Conservation (phyloP, 257 asterid species). For the Fraxinus cuspidata region DNA sequence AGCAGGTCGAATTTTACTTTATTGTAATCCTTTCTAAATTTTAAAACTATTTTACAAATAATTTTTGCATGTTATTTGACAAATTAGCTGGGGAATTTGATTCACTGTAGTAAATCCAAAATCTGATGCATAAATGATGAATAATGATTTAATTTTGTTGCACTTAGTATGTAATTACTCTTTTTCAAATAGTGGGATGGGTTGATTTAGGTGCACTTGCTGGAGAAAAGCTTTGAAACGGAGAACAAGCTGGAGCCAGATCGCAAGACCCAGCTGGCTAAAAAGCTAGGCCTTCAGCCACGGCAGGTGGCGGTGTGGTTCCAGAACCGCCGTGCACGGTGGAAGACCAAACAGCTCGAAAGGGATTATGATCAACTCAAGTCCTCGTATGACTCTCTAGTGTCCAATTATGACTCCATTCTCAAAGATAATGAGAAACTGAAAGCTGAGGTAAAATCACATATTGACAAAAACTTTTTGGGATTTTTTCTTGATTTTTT, state of each 20-base stretch:
- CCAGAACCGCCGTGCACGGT: conserved; percentile 99
- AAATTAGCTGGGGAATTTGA: background rate
- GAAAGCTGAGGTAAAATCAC: conserved; percentile 72
- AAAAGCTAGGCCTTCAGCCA: conserved; percentile 90
- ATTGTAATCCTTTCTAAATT: background rate
- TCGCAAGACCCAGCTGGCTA: conserved; percentile 85
- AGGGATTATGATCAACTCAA: conserved; percentile 87
- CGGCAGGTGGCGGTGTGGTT: conserved; percentile 99
- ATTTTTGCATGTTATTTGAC: background rate
- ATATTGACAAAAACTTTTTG: background rate
- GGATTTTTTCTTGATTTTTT: background rate
- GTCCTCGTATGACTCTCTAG: conserved; percentile 81
- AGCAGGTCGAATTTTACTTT: conserved; percentile 57
- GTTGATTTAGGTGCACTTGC: conserved; percentile 69
- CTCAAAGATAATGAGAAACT: conserved; percentile 80
- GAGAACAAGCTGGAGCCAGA: conserved; percentile 99
- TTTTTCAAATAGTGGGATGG: conserved; percentile 8
- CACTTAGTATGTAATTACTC: conserved; percentile 9
- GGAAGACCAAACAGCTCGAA: conserved; percentile 97
- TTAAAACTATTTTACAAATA: background rate
- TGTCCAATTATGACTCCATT: conserved; percentile 65
- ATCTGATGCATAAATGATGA: background rate
- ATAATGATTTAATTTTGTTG: background rate
- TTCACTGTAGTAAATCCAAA: background rate
- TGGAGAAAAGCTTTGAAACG: conserved; percentile 92